Percentiles rank a stretch among this genome's conserved stretches.
Evolutionary conservation across 345 rosid genomes (phyloP).

Genomic region (Ricinus communis): DNA sequence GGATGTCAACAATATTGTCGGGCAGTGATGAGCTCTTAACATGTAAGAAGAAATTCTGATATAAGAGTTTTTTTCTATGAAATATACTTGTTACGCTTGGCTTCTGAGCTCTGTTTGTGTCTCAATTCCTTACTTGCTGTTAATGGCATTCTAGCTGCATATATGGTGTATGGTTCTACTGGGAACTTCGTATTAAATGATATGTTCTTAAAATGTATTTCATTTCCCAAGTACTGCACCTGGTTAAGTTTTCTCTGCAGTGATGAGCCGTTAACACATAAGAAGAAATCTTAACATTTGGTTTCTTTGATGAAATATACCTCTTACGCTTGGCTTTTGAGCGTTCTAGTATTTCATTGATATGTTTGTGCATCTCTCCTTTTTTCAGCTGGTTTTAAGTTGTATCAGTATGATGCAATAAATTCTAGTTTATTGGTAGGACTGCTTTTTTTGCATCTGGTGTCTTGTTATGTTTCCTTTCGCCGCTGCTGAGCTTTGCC

Average conservation of each 20-base stretch:
- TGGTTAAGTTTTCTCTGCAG: constrained; percentile 10
- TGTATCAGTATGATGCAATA: neutral
- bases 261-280: constrained; percentile 53
- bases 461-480: neutral
- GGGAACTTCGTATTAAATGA: no score
- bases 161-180: no score
- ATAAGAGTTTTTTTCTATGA: constrained; percentile 46
- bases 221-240: no score
- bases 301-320: constrained; percentile 42
- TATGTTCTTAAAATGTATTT: no score
- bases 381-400: neutral
- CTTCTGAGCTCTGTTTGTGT: constrained; percentile 46
- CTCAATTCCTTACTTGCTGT: no score
- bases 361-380: neutral
- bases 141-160: no score
- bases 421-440: neutral
- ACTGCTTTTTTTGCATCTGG: neutral
- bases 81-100: constrained; percentile 52
- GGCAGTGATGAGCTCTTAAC: constrained; percentile 57
- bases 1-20: neutral
- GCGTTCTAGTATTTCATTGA: constrained; percentile 14
- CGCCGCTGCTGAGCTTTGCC: neutral
- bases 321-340: constrained; percentile 66
- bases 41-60: constrained; percentile 40
- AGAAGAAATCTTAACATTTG: constrained; percentile 31